These are phyloP conservation scores for Epichloe elymi DNA, from an alignment of 2,329 filamentous ascomycete genomes.

Conservation along the genomic window DNA sequence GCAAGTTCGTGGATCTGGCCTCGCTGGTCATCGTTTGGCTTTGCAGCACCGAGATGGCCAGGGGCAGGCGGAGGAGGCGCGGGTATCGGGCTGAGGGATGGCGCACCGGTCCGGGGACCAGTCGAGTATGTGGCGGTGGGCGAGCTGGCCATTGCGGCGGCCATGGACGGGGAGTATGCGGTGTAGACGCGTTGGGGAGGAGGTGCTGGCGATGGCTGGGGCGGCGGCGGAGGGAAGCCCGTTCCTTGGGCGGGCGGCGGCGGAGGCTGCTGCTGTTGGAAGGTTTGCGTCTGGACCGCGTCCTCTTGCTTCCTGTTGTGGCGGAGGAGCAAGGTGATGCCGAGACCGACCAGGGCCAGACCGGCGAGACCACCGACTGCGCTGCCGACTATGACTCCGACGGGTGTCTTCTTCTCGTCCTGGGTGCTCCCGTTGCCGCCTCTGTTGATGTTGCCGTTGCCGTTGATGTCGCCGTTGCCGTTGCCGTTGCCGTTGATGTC, in stretches of 20 bases:
- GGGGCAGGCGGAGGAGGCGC: too few relatives aligned
- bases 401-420: neutral
- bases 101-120: neutral
- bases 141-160: neutral
- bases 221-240: neutral
- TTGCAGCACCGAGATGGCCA: neutral
- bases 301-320: neutral
- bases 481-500: neutral
- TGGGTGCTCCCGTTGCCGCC: neutral
- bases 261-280: neutral
- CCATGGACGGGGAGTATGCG: neutral
- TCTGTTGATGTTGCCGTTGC: neutral
- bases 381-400: neutral
- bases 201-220: neutral
- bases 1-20: slow-evolving; percentile 1
- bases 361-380: neutral
- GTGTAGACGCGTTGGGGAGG: neutral
- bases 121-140: neutral
- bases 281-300: neutral
- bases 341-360: neutral
- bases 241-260: neutral
- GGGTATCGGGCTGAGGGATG: too few relatives aligned
- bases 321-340: neutral
- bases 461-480: neutral
- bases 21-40: neutral